Evolutionary conservation across 768 basidiomycete genomes (phyloP).

Genomic region (Holtermanniella nyarrowii): DNA sequence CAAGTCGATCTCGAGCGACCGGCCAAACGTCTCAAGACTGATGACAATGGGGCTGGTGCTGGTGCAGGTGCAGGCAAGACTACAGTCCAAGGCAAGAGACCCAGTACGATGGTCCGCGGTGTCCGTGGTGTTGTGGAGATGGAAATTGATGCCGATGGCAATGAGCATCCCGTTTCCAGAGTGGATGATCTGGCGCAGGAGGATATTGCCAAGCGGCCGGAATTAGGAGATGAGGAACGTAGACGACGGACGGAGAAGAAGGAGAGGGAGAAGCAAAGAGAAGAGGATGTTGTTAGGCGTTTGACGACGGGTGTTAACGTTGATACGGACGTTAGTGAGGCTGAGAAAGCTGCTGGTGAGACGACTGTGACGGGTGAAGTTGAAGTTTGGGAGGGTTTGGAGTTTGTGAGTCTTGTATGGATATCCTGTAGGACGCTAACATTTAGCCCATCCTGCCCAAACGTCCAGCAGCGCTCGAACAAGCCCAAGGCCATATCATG

Average conservation of each 20-base stretch:
- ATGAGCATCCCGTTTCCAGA: conserved; percentile 57
- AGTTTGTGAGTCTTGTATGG: conserved; percentile 26
- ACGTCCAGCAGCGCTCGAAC: conserved; percentile 68
- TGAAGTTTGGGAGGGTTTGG: conserved; percentile 37
- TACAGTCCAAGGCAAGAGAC: conserved; percentile 4
- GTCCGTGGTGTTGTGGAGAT: conserved; percentile 24
- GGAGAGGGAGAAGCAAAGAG: conserved; percentile 29
- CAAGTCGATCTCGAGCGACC: conserved; percentile 11
- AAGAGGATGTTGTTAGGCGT: conserved; percentile 42
- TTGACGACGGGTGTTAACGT: conserved; percentile 72
- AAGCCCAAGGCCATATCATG: conserved; percentile 70
- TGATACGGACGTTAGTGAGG: conserved; percentile 48
- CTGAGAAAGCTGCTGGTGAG: conserved; percentile 8
- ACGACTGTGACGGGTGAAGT: conserved; percentile 8
- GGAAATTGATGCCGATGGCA: conserved; percentile 48
- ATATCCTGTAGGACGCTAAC: not conserved
- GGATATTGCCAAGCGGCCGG: conserved; percentile 44
- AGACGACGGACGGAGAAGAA: conserved; percentile 24
- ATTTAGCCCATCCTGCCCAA: conserved; percentile 46
- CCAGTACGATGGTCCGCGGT: conserved; percentile 25
- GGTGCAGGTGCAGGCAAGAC: conserved; percentile 21
- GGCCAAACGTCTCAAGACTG: not conserved
- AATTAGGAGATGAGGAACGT: conserved; percentile 27
- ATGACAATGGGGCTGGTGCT: conserved; percentile 1
- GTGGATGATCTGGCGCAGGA: conserved; percentile 8